Evolutionary conservation across 345 rosid species (phyloP).

Genomic region (Syzygium aqueum): DNA sequence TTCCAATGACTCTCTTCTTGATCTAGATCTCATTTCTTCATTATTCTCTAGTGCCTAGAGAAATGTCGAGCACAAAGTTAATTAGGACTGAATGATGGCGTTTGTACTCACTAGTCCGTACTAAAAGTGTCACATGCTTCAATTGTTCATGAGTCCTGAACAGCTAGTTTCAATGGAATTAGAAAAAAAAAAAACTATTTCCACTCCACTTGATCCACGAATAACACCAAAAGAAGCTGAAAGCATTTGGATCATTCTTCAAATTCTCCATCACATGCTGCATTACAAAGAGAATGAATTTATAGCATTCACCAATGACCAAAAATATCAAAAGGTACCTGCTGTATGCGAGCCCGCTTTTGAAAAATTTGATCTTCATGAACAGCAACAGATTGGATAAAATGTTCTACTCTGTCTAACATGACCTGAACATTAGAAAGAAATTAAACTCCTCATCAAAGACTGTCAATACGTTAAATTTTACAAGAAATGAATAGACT

Average conservation of each 20-base stretch:
- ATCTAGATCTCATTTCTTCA: conserved; percentile 62
- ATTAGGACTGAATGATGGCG: background rate
- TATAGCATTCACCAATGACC: background rate
- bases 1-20: conserved; percentile 66
- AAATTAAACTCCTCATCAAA: background rate
- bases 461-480: background rate
- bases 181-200: background rate
- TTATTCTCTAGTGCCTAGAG: conserved; percentile 65
- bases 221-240: background rate
- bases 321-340: conserved; percentile 24
- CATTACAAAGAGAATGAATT: background rate
- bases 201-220: background rate
- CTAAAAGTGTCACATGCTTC: background rate
- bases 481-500: background rate
- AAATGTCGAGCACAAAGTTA: background rate
- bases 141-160: background rate
- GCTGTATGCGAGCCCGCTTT: conserved; percentile 86
- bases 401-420: conserved; percentile 29
- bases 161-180: background rate
- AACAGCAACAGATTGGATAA: conserved; percentile 74
- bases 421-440: conserved; percentile 34
- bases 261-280: background rate
- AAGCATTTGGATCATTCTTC: background rate
- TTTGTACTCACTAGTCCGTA: background rate
- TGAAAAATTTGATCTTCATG: conserved; percentile 94